Evolutionary conservation across 2,329 filamentous ascomycete genomes (phyloP).

Genomic region (Cordyceps tenuipes): DNA sequence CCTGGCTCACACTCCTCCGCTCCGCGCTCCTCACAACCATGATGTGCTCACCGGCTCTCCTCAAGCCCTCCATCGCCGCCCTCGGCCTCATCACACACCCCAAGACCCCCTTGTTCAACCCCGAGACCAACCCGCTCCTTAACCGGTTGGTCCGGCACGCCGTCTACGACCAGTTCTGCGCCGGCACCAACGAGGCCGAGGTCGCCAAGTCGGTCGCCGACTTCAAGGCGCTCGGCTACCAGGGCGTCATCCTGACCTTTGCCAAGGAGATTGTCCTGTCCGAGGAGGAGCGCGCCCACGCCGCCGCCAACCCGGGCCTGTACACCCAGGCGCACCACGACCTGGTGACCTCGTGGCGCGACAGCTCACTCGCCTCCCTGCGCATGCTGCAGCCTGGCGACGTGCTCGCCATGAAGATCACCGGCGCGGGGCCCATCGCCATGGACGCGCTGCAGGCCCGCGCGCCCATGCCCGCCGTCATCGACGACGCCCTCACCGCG

Average conservation of each 20-base stretch:
- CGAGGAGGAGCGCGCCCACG: conserved; percentile 9
- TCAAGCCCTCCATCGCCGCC: conserved; percentile 19
- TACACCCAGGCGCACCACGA: conserved; percentile 13
- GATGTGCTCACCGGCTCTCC: conserved; percentile 19
- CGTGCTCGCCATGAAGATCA: conserved; percentile 59
- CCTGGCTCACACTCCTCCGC: conserved; percentile 17
- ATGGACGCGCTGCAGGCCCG: conserved; percentile 53
- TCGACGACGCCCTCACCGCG: conserved; percentile 57
- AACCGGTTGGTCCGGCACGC: conserved; percentile 36
- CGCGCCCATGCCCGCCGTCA: conserved; percentile 48
- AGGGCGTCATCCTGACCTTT: conserved; percentile 45
- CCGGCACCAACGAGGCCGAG: conserved; percentile 39
- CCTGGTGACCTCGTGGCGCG: conserved; percentile 38
- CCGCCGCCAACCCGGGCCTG: conserved; percentile 17
- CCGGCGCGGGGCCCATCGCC: conserved; percentile 63
- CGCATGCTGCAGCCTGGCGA: conserved; percentile 32
- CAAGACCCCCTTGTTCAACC: conserved; percentile 34
- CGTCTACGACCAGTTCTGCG: conserved; percentile 50
- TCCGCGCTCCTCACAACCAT: conserved; percentile 21
- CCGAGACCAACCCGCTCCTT: conserved; percentile 29
- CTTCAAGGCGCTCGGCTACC: conserved; percentile 41
- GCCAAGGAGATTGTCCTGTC: conserved; percentile 38
- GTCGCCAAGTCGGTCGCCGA: conserved; percentile 35
- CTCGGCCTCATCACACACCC: conserved; percentile 19
- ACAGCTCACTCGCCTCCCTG: conserved; percentile 44